Base-by-base conservation (phyloP, 495 filamentous ascomycete species). In the Hypoxylon cercidicola region DNA sequence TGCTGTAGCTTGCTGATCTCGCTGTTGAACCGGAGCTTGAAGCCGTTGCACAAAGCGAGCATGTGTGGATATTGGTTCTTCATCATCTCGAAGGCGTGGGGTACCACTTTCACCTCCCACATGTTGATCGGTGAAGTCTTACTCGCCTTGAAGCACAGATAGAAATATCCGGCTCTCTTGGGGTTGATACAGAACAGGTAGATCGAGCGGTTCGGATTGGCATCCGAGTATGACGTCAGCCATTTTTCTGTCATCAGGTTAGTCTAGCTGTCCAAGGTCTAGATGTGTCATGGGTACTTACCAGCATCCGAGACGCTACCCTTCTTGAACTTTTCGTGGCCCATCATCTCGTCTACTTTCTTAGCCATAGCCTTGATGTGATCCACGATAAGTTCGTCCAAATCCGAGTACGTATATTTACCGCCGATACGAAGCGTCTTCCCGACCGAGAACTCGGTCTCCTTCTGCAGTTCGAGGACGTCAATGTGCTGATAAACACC, bases 291-390 rank as follows among this genome's bases (percentile, higher is more conserved):
- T 4, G 37, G 21, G 51, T 55, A 78, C 90, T 78, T 89, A 97
- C 94, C 94, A 59, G 92, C 90, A 66, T 96, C 90, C 25, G 87
- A 80, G 73, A 89, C 90, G 70, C 84, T 93, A 39, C 88, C 88
- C 44, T 85, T 84, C 72, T 95, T 91, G 75, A 90, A 98, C 75
- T 96, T 96, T 66, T 97, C 93, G 77, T 97, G 86, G 63, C 89
- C 79, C 84, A 91, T 92, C 81, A 99, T 89, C 79, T 99, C 95
- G 50, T 97, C 94, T 7, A 97, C 93, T 79, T 99, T 99, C 79
- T 89, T 92, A 25, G 93, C 91, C 94, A 97, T 97, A 32, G 93
- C 90, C 78, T 96, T 94, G 69, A 99, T 91, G 65, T 99, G 95
- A 60, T 93, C 92, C 75, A 93, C 93, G 68, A 99, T 98, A 77